These are phyloP conservation scores for Ceratocystis diversiconidia DNA, from an alignment of 2,329 filamentous ascomycete genomes.

Conservation along the genomic window DNA sequence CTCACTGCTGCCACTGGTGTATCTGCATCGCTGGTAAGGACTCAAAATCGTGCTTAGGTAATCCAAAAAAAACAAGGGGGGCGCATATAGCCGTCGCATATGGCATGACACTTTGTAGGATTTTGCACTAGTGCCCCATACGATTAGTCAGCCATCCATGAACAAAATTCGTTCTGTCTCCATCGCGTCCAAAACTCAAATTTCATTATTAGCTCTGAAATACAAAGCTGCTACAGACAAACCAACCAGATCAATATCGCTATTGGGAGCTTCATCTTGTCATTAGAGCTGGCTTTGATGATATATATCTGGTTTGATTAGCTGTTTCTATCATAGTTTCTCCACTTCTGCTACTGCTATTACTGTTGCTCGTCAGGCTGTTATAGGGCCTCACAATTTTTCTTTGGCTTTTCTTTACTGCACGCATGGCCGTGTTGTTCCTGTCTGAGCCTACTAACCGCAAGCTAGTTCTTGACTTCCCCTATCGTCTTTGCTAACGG, in stretches of 20 bases:
- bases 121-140: background rate
- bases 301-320: background rate
- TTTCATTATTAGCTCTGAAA: background rate
- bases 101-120: background rate
- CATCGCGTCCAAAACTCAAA: background rate
- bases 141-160: background rate
- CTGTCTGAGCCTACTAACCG: background rate
- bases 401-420: background rate
- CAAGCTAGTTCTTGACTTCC: background rate
- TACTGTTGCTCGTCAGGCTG: background rate
- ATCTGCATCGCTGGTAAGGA: no score
- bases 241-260: background rate
- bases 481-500: background rate
- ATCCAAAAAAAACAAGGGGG: no score
- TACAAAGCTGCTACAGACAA: background rate
- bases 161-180: background rate
- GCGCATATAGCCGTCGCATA: no score
- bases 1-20: no score
- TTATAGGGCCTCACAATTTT: background rate
- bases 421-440: background rate
- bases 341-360: background rate
- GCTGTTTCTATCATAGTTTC: background rate
- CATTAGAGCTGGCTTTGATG: background rate
- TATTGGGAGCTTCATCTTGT: background rate
- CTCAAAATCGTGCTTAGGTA: no score